Evolutionary conservation across 176 grass and related monocot species (phyloP).

Genomic region (Typha latifolia): DNA sequence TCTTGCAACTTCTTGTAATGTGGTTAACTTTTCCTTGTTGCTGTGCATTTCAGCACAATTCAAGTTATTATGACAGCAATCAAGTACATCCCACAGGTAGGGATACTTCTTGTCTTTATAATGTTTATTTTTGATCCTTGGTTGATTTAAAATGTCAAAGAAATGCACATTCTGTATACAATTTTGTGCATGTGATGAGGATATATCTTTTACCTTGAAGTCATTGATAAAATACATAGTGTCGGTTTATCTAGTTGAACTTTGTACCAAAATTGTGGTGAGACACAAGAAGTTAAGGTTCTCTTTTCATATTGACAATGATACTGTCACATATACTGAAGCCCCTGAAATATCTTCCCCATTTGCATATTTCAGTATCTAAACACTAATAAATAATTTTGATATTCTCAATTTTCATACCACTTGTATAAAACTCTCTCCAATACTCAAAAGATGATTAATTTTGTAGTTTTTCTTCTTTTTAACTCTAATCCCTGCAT

Average conservation of each 20-base stretch:
- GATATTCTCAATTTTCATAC: too few relatives aligned
- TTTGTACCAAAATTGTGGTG: neutral
- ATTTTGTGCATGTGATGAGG: neutral
- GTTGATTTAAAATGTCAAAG: slow-evolving; percentile 3
- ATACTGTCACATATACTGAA: neutral
- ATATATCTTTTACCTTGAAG: neutral
- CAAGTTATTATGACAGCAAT: slow-evolving; percentile 91
- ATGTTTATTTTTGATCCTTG: neutral
- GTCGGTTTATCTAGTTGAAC: neutral
- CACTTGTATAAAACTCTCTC: too few relatives aligned
- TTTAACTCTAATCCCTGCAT: too few relatives aligned
- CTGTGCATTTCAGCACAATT: slow-evolving; percentile 62
- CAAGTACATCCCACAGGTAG: slow-evolving; percentile 98
- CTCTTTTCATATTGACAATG: neutral
- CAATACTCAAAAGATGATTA: too few relatives aligned
- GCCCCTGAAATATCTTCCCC: neutral
- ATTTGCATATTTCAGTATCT: neutral
- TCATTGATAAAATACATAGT: neutral
- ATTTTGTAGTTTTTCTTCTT: too few relatives aligned
- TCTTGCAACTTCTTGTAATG: neutral
- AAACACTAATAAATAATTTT: too few relatives aligned
- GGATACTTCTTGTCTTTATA: slow-evolving; percentile 11
- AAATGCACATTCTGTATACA: neutral
- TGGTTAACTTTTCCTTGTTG: neutral
- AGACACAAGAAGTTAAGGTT: neutral